Evolutionary conservation across 768 basidiomycete species (phyloP), one percentile per base, ranked within the genome.

Genomic region (Russula sp.): DNA sequence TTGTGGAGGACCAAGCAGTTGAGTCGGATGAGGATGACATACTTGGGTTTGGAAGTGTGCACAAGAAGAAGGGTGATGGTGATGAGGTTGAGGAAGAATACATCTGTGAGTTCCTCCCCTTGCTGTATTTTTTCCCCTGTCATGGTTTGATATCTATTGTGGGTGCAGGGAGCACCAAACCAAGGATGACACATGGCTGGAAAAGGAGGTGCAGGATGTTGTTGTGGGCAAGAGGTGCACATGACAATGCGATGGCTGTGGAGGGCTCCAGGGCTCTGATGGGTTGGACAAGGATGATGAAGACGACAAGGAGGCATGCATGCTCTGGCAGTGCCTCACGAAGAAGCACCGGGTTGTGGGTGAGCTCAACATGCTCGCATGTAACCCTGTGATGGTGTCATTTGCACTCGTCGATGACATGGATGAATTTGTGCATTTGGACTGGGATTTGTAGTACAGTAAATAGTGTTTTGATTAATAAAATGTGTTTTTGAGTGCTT

Each of bases 1-100:
- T 84, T 65, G 75, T 92, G 29, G 83, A 84, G 64, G 81, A 78
- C 9, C 88, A 93, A 71, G 90, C 90, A 5, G 81, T 86, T 65
- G 90, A 93, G 65, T 90, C 88, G 13, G 90, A 92, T 67, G 90
- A 93, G 60, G 90, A 93, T 41, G 81, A 82, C 13, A 74, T 78
- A 69, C 79, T 85, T 67, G 88, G 86, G 5, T 86, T 88, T 68
- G 83, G 81, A 66, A 60, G 72, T 14, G 20, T 48, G 39, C 61
- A 57, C 38, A 62, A 66, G 67, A 71, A 71, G 45, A 72, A 71
- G 5, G 79, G 46, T 25, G 25, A 47, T 18, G 41, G 75, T 0
- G 81, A 82, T 0, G 86, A 84, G 0, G 86, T 85, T 0, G 89
- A 90, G 8, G 81, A 81, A 20, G 80, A 81, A 93, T 91, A 77